These are phyloP conservation scores for Diaporthe citri DNA, from an alignment of 2,329 filamentous ascomycete species.

Conservation along the genomic window DNA sequence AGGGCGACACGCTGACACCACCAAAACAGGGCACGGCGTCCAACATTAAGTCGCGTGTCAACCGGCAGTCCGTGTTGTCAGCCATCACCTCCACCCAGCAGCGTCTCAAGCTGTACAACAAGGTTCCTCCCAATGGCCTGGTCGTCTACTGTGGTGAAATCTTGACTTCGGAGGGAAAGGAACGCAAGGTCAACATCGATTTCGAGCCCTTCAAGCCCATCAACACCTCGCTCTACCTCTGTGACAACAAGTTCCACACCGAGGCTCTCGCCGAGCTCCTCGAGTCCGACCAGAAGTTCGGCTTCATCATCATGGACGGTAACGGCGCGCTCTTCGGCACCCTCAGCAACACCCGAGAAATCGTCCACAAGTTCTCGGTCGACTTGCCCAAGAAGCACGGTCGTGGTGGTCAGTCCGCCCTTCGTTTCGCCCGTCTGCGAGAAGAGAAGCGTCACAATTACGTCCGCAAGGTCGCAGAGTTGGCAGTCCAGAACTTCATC, in stretches of 20 bases:
- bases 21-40: slow-evolving; percentile 87
- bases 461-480: slow-evolving; percentile 96
- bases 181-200: slow-evolving; percentile 99
- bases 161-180: slow-evolving; percentile 97
- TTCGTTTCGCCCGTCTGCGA: slow-evolving; percentile 99
- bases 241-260: slow-evolving; percentile 99
- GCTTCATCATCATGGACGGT: slow-evolving; percentile 99
- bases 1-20: slow-evolving; percentile 12
- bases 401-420: slow-evolving; percentile 98
- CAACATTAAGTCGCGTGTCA: slow-evolving; percentile 99
- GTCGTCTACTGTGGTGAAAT: slow-evolving; percentile 99
- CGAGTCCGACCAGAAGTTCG: slow-evolving; percentile 98
- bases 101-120: slow-evolving; percentile 98
- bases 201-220: slow-evolving; percentile 99
- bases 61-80: slow-evolving; percentile 96
- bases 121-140: slow-evolving; percentile 96
- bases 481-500: slow-evolving; percentile 99
- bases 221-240: slow-evolving; percentile 99
- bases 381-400: slow-evolving; percentile 99
- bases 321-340: slow-evolving; percentile 98
- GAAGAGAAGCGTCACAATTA: slow-evolving; percentile 99
- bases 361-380: slow-evolving; percentile 98
- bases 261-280: slow-evolving; percentile 96
- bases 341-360: slow-evolving; percentile 94
- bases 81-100: slow-evolving; percentile 99